Conservation (phyloP, 1,139 yeast species). For the Wickerhamiella infanticola region DNA sequence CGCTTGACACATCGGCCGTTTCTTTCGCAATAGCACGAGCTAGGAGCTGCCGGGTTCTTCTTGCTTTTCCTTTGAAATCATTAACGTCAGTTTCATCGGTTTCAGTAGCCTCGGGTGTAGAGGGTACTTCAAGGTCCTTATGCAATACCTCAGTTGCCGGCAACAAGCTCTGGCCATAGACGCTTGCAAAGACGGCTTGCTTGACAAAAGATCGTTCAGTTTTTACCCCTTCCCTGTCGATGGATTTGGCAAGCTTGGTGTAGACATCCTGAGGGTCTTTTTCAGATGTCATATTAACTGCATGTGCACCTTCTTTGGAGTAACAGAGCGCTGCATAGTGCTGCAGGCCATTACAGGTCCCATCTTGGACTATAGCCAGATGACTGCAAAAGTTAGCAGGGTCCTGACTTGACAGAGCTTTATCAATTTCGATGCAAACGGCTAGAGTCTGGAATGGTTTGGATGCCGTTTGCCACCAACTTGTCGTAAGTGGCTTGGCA, state of each 20-base stretch:
- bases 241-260: conserved; percentile 41
- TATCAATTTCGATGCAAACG: conserved; percentile 44
- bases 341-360: conserved; percentile 63
- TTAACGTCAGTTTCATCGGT: too few relatives aligned
- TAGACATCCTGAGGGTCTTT: conserved; percentile 51
- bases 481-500: conserved; percentile 30
- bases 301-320: conserved; percentile 49
- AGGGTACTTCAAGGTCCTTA: too few relatives aligned
- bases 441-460: conserved; percentile 59
- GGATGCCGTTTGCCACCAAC: conserved; percentile 51
- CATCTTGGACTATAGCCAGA: conserved; percentile 57
- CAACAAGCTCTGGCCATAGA: conserved; percentile 41
- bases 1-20: too few relatives aligned
- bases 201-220: conserved; percentile 71
- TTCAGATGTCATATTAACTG: conserved; percentile 43
- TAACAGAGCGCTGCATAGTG: conserved; percentile 68
- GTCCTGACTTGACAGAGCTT: conserved; percentile 36
- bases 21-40: too few relatives aligned
- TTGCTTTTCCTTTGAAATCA: too few relatives aligned
- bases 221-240: conserved; percentile 31
- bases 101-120: too few relatives aligned
- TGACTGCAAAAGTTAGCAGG: conserved; percentile 40
- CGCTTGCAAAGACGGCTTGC: conserved; percentile 93
- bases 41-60: too few relatives aligned
- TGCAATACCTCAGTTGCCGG: too few relatives aligned